Conservation (phyloP, 768 basidiomycete species). For the Daedaleopsis nitida region DNA sequence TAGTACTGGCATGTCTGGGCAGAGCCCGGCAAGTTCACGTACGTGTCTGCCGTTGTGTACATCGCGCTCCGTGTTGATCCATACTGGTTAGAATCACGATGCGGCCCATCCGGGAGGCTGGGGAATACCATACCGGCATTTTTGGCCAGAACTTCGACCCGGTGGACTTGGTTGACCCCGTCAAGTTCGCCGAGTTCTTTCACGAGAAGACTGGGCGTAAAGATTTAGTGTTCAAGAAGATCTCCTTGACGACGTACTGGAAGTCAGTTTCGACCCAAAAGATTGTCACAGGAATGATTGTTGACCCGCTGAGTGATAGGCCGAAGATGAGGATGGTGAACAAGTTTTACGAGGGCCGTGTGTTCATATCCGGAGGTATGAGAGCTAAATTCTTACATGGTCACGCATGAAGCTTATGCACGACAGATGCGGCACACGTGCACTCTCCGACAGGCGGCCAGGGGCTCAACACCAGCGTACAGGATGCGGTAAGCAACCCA, state of each 20-base stretch:
- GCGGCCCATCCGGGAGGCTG: slow-evolving; percentile 7
- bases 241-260: slow-evolving; percentile 18
- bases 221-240: slow-evolving; percentile 19
- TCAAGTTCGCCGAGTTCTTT: slow-evolving; percentile 34
- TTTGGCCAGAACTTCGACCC: slow-evolving; percentile 13
- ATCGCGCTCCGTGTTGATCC: background rate
- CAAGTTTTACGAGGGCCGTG: slow-evolving; percentile 36
- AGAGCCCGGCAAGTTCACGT: slow-evolving; percentile 14
- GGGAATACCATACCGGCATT: slow-evolving; percentile 3
- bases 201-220: slow-evolving; percentile 29
- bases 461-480: slow-evolving; percentile 33
- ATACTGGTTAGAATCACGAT: slow-evolving; percentile 14
- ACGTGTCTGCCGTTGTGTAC: background rate
- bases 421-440: slow-evolving; percentile 51
- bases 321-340: slow-evolving; percentile 53
- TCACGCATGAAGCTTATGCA: no score
- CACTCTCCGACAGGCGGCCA: slow-evolving; percentile 48
- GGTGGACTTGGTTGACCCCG: slow-evolving; percentile 24
- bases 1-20: slow-evolving; percentile 23
- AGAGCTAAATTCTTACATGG: background rate
- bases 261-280: slow-evolving; percentile 30
- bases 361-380: slow-evolving; percentile 46
- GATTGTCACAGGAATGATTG: no score
- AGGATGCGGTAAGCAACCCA: slow-evolving; percentile 27
- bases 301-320: slow-evolving; percentile 26